These are phyloP conservation scores for Stephanodiscus minutulus DNA, from an alignment of 108 stramenopile species.

Conservation along the genomic window DNA sequence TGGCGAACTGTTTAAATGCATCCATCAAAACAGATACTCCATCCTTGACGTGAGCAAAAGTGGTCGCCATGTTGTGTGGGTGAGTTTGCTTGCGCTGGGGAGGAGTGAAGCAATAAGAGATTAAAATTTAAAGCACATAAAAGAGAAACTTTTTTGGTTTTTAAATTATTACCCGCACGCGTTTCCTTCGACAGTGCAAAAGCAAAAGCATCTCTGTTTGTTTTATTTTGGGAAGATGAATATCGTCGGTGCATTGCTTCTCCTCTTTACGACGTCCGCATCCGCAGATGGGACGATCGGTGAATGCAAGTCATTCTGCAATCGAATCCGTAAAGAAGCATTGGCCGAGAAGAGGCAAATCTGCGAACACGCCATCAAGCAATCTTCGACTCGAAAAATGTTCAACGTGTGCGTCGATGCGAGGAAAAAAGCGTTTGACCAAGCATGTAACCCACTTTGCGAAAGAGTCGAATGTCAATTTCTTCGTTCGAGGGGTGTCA, in stretches of 20 bases:
- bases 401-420: constrained; percentile 43
- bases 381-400: constrained; percentile 14
- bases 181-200: no score
- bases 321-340: constrained; percentile 21
- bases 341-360: constrained; percentile 2
- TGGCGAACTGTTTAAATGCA: no score
- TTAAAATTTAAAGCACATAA: no score
- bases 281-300: not conserved
- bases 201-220: no score
- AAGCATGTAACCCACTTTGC: constrained; percentile 32
- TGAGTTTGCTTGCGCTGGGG: no score
- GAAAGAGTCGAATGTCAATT: not conserved
- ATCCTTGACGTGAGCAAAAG: no score
- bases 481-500: constrained; percentile 30
- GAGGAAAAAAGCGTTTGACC: constrained; percentile 32
- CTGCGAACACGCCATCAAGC: constrained; percentile 14
- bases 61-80: no score
- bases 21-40: no score
- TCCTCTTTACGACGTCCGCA: constrained; percentile 7
- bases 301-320: constrained; percentile 31
- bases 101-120: no score
- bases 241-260: constrained; percentile 4
- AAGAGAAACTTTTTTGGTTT: no score
- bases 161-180: no score
- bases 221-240: no score